These are phyloP conservation scores for Dictyostelium firmibasis DNA, from an alignment of 78 protist genomes.

Conservation along the genomic window DNA sequence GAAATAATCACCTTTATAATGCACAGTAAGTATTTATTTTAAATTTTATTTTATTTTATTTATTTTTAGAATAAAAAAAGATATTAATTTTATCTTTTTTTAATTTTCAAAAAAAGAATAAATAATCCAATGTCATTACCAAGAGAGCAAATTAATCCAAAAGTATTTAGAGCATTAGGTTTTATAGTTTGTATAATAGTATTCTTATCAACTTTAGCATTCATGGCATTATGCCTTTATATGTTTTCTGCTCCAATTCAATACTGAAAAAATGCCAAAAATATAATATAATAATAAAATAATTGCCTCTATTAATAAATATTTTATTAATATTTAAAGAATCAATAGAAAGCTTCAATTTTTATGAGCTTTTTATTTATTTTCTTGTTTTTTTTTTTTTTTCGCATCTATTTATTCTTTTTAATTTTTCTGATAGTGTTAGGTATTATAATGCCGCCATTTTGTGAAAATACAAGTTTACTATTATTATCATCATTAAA, in stretches of 20 bases:
- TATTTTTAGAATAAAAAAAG: background rate
- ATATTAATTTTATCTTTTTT: no score
- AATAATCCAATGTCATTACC: conserved; percentile 43
- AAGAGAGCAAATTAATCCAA: conserved; percentile 52
- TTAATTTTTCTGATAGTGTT: background rate
- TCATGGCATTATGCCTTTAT: conserved; percentile 7
- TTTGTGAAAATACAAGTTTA: background rate
- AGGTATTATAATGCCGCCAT: background rate
- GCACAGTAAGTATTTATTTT: background rate
- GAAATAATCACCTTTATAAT: conserved; percentile 12
- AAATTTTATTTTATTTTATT: background rate
- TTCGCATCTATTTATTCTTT: background rate
- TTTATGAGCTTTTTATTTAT: background rate
- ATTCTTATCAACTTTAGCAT: conserved; percentile 4
- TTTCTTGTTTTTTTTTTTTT: background rate
- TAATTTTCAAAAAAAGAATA: background rate
- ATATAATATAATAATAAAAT: background rate
- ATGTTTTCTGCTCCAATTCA: conserved; percentile 45
- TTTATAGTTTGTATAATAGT: conserved; percentile 14
- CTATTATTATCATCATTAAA: background rate
- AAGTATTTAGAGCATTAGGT: conserved; percentile 38
- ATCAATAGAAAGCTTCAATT: background rate
- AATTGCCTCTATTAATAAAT: background rate
- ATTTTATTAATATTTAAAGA: background rate
- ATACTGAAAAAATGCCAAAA: background rate